phyloP scores from a whole-genome alignment of 2,329 filamentous ascomycete species.

The Diaporthe sp. region DNA sequence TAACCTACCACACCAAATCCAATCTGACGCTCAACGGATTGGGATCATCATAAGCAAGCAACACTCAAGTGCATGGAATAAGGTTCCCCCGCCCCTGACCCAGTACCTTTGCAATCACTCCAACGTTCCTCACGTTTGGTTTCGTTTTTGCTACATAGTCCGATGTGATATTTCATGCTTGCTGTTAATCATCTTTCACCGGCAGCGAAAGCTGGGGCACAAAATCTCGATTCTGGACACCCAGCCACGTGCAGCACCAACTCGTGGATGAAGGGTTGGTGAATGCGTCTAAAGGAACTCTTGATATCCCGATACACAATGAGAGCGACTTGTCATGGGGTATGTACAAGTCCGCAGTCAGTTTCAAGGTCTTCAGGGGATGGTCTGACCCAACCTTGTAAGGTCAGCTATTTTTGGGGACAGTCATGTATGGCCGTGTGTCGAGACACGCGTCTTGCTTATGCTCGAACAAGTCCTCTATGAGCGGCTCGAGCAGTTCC shows the following conservation, averaged over 20 bases:
- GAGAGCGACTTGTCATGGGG: not conserved
- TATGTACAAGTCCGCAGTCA: not conserved
- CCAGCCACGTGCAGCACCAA: not conserved
- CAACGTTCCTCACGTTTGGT: not conserved
- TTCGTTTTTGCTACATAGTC: not conserved
- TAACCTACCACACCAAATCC: too few species aligned
- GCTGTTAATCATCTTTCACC: not conserved
- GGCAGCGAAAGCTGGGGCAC: not conserved
- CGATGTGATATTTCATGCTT: not conserved
- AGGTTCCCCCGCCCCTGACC: not conserved
- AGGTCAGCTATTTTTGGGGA: not conserved
- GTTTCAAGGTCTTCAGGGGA: too few species aligned
- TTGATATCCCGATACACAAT: too few species aligned
- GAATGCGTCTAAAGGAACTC: not conserved
- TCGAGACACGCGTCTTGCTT: not conserved
- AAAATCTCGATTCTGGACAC: not conserved
- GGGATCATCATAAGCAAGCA: too few species aligned
- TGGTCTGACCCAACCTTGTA: too few species aligned
- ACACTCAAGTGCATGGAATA: too few species aligned
- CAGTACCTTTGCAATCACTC: not conserved
- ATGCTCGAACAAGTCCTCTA: not conserved
- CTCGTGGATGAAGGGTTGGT: rapidly evolving
- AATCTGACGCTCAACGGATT: too few species aligned
- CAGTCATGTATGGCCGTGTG: not conserved
- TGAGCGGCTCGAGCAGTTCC: too few species aligned